A percentile compares a stretch with the other conserved stretches of the same genome.
Conservation (phyloP, 352 stramenopile species). For the Globisporangium barbulae region DNA sequence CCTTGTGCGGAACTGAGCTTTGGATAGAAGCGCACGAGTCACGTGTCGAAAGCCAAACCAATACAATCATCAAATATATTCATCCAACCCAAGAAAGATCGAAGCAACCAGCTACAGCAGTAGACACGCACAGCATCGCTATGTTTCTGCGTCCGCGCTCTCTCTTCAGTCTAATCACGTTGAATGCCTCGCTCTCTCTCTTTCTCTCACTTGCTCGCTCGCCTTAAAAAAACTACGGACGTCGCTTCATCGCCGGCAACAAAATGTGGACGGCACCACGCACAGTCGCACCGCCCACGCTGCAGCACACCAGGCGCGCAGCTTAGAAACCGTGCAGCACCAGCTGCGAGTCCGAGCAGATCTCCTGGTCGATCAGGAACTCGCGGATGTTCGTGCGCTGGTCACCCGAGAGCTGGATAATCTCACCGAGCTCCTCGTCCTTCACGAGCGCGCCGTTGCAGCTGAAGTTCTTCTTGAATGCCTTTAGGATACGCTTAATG, state of each 20-base stretch:
- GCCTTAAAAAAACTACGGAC: constrained; percentile 7
- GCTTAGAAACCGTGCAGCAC: constrained; percentile 98
- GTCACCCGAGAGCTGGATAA: constrained; percentile 99
- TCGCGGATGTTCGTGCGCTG: constrained; percentile 98
- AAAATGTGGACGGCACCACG: background rate
- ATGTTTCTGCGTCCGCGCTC: background rate
- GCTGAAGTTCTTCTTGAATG: constrained; percentile 99
- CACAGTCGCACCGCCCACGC: background rate
- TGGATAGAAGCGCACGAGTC: background rate
- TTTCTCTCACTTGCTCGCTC: background rate
- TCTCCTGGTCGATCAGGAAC: constrained; percentile 99
- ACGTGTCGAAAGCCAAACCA: constrained; percentile 2
- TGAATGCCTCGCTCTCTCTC: constrained; percentile 2
- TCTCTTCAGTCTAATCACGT: constrained; percentile 7
- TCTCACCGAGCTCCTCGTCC: constrained; percentile 96
- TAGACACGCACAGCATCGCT: background rate
- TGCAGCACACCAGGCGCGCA: background rate
- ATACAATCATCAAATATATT: constrained; percentile 25
- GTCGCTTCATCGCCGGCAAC: background rate
- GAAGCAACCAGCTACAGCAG: background rate
- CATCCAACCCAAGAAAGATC: constrained; percentile 10
- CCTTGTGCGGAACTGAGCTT: background rate
- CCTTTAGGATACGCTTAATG: constrained; percentile 99
- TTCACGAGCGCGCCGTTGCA: constrained; percentile 99
- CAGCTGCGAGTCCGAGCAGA: constrained; percentile 95